Conservation (phyloP, 2,329 filamentous ascomycete genomes). For the Trichoderma brevicompactum region DNA sequence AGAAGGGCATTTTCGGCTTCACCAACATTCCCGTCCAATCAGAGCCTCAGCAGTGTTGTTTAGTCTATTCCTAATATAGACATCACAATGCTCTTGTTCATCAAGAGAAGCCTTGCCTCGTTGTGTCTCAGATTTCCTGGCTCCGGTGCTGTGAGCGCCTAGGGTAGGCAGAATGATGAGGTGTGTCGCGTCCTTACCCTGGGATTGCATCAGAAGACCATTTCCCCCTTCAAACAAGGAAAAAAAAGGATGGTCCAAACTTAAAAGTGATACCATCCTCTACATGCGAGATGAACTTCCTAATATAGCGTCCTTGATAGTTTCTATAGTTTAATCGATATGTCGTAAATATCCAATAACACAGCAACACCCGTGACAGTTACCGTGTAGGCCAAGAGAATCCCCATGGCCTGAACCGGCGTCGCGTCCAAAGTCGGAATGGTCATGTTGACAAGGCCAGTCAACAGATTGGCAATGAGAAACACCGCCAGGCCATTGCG, state of each 20-base stretch:
- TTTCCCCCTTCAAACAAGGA: neutral
- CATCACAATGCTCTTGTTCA: neutral
- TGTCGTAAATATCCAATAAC: slow-evolving; percentile 64
- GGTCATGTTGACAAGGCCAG: slow-evolving; percentile 85
- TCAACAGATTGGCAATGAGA: slow-evolving; percentile 84
- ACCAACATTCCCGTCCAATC: neutral
- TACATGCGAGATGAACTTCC: no score
- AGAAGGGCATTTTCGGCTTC: neutral
- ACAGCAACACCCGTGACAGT: slow-evolving; percentile 71
- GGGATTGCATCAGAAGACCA: no score
- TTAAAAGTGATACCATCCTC: no score
- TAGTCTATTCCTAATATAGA: slow-evolving; percentile 4
- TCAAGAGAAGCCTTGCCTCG: neutral
- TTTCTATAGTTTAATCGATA: slow-evolving; percentile 70
- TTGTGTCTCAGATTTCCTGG: slow-evolving; percentile 7
- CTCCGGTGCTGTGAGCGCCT: neutral
- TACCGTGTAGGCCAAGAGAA: slow-evolving; percentile 74
- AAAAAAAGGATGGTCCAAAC: neutral
- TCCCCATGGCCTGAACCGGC: slow-evolving; percentile 67
- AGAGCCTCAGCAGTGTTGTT: neutral
- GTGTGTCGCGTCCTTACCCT: no score
- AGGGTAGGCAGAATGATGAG: neutral
- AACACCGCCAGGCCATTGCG: slow-evolving; percentile 86
- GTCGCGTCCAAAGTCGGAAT: slow-evolving; percentile 78
- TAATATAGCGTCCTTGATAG: no score